Base-by-base conservation (phyloP, 495 filamentous ascomycete species). In the Penicillium atrosanguineum region DNA sequence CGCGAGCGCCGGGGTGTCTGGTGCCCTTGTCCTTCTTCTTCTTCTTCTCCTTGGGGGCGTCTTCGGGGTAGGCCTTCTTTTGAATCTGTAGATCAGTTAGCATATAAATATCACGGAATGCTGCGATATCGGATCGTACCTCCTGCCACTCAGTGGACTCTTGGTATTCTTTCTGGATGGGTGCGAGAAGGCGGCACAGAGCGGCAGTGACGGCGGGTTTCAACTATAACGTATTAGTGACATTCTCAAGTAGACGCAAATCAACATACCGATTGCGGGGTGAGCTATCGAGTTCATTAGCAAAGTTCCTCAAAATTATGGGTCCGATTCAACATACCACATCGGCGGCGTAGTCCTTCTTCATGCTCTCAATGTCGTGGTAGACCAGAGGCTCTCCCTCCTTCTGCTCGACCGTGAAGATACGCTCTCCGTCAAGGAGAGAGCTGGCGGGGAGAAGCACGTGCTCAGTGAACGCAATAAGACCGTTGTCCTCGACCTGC, bases 381-480 rank as follows among this genome's bases (percentile, higher is more conserved):
- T 97, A 97, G 46, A 89, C 71, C 23, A 96, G 67, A 0, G 90
- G 81, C 54, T 95, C 91, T 39, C 72, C 76, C 43, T 68, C 63
- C 6, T 56, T 39, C 18, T 73, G 72, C 23, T 71, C 64, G 6
- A 77, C 73, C 0, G 52, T 55, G 65, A 79, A 78, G 42, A 72
- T 66, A 28, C 60, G 60, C 15, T 58, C 48, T 20, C 71, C 75
- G 29, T 58, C 60, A 6, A 76, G 63, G 9, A 67, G 65, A 11
- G 82, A 66, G 31, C 31, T 34, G 4, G 85, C 86, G 2, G 90
- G 89, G 15, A 98, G 79, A 2, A 97, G 74, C 16, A 97, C 87
- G 54, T 81, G 88, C 67, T 97, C 90, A 15, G 92, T 84, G 36
- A 97, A 87, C 1, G 84, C 80, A 14, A 96, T 69, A 7, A 97